phyloP scores from a whole-genome alignment of 2,329 filamentous ascomycete genomes.

The Xylariales sp. region DNA sequence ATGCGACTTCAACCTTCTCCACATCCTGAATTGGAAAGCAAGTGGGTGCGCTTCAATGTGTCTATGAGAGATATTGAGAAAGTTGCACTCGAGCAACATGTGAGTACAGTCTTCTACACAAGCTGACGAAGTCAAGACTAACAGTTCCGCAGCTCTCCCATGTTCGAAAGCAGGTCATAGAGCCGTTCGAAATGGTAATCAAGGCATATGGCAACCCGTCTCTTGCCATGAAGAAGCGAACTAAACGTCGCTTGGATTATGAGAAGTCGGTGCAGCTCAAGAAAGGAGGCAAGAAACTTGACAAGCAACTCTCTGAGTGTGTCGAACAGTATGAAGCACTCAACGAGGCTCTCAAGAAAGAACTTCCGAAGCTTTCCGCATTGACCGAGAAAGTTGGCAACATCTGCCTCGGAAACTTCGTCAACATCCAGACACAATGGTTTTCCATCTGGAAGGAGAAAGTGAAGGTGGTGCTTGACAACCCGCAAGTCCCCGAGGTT shows the following conservation, averaged over 20 bases:
- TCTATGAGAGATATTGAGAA: constrained; percentile 82
- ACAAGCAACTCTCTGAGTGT: constrained; percentile 77
- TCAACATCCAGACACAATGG: constrained; percentile 81
- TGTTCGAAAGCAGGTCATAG: constrained; percentile 77
- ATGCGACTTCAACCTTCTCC: constrained; percentile 67
- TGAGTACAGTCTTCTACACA: constrained; percentile 38
- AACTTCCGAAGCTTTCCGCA: constrained; percentile 77
- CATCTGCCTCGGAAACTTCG: constrained; percentile 75
- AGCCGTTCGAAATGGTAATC: constrained; percentile 75
- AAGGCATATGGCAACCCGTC: constrained; percentile 79
- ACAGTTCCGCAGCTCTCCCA: constrained; percentile 44
- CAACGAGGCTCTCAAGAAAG: constrained; percentile 89
- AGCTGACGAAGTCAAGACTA: constrained; percentile 14
- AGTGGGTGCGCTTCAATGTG: constrained; percentile 88
- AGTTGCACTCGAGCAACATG: constrained; percentile 78
- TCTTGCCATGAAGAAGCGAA: constrained; percentile 87
- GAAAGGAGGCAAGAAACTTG: constrained; percentile 77
- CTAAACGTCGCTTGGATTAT: constrained; percentile 87
- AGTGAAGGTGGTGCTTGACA: constrained; percentile 68
- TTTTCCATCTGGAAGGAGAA: constrained; percentile 80
- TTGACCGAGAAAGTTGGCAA: constrained; percentile 81
- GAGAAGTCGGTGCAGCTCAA: constrained; percentile 74
- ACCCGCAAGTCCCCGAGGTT: constrained; percentile 61
- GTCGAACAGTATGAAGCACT: constrained; percentile 87
- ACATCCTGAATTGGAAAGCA: constrained; percentile 83